Percentiles rank a stretch among this genome's conserved stretches.
Evolutionary conservation across 106 monocot species (phyloP).

Genomic region (Xerophyta viscosa): DNA sequence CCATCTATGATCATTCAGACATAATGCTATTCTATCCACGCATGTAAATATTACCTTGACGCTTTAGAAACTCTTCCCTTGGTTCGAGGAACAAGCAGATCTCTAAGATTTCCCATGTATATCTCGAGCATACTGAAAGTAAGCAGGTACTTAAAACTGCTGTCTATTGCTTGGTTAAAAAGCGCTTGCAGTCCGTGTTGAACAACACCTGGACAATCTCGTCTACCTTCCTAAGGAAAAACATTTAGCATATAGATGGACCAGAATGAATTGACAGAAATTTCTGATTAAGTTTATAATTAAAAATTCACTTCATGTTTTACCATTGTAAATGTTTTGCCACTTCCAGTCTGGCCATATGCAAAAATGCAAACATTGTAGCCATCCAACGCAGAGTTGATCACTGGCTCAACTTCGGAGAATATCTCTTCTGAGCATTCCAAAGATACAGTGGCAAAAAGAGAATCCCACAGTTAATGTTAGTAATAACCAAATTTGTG

Average conservation of each 20-base stretch:
- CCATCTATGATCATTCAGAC: too few relatives aligned
- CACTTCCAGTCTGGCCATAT: slow-evolving; percentile 62
- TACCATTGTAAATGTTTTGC: slow-evolving; percentile 71
- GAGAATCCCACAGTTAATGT: not conserved
- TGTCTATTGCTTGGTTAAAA: slow-evolving; percentile 38
- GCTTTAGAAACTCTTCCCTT: slow-evolving; percentile 17
- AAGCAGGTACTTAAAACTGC: slow-evolving; percentile 31
- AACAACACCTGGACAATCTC: slow-evolving; percentile 40
- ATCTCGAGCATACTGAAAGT: slow-evolving; percentile 87
- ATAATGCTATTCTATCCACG: not conserved
- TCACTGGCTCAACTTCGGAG: slow-evolving; percentile 58
- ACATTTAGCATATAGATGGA: slow-evolving; percentile 3
- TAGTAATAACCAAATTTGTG: not conserved
- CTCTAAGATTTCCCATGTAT: slow-evolving; percentile 65
- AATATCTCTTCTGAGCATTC: slow-evolving; percentile 56
- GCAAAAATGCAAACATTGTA: slow-evolving; percentile 75
- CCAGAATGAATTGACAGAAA: not conserved
- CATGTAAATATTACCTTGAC: slow-evolving; percentile 19
- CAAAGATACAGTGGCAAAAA: not conserved
- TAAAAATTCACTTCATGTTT: not conserved
- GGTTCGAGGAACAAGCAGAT: slow-evolving; percentile 41
- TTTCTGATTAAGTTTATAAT: not conserved
- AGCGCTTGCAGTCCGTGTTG: slow-evolving; percentile 42
- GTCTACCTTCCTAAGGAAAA: slow-evolving; percentile 61
- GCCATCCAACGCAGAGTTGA: slow-evolving; percentile 65